Evolutionary conservation across 495 filamentous ascomycete genomes (phyloP), one percentile per base, ranked within the genome.

Genomic region (Letharia lupina): DNA sequence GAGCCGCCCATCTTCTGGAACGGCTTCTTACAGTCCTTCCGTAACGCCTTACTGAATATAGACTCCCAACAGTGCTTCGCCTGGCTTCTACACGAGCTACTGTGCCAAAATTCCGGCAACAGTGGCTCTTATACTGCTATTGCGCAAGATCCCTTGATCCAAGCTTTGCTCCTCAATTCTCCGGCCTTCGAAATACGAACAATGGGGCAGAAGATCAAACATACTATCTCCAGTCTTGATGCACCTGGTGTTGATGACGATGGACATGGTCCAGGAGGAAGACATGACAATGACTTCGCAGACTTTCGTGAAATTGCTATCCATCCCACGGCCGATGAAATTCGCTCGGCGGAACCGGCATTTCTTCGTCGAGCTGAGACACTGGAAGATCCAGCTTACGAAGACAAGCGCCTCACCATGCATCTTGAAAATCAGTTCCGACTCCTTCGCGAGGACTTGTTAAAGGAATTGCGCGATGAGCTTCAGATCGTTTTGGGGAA

Each of bases 391-490:
- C 65, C 65, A 23, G 66, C 68, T 0, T 42, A 68, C 3, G 12
- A 75, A 20, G 73, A 77, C 4, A 68, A 72, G 15, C 83, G 87
- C 0, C 67, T 80, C 0, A 73, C 71, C 0, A 74, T 77, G 0
- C 87, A 91, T 72, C 67, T 90, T 0, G 90, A 91, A 70, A 91
- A 91, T 69, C 89, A 93, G 64, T 95, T 91, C 69, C 87, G 90
- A 0, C 82, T 93, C 3, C 74, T 91, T 4, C 76, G 90, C 7
- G 89, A 93, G 67, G 90, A 93, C 65, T 86, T 92, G 82, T 74
- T 91, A 0, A 81, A 76, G 0, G 87, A 87, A 62, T 73, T 92
- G 12, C 81, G 86, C 0, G 83, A 87, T 18, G 87, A 87, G 50
- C 56, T 87, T 0, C 80, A 83, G 60, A 72, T 79, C 31, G 78